phyloP scores from a whole-genome alignment of 768 basidiomycete species.

The Austroboletus festivus region DNA sequence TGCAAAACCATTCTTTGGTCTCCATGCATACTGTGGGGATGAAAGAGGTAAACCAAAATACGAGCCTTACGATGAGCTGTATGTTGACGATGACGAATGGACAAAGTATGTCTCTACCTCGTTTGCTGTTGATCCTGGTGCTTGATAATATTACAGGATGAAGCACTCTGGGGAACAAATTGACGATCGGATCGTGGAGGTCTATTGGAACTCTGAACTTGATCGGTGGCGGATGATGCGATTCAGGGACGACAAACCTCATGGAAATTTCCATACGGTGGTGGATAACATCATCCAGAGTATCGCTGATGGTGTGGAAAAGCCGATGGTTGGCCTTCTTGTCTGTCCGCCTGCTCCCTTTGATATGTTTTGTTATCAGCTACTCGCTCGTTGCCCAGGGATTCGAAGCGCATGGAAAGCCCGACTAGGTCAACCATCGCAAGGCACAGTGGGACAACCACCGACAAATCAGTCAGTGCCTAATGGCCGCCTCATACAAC shows the following conservation, averaged over 20 bases:
- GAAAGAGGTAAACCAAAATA: slow-evolving; percentile 55
- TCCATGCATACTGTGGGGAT: slow-evolving; percentile 81
- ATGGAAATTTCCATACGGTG: slow-evolving; percentile 83
- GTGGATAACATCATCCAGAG: slow-evolving; percentile 88
- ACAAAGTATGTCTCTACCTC: slow-evolving; percentile 59
- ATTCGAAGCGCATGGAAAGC: slow-evolving; percentile 78
- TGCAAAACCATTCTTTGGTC: slow-evolving; percentile 81
- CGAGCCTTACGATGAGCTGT: slow-evolving; percentile 82
- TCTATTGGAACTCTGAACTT: slow-evolving; percentile 74
- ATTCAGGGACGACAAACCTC: slow-evolving; percentile 89
- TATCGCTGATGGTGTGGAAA: slow-evolving; percentile 93
- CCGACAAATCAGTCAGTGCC: slow-evolving; percentile 16
- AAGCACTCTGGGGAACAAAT: slow-evolving; percentile 81
- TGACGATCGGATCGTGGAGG: slow-evolving; percentile 94
- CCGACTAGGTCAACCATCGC: slow-evolving; percentile 44
- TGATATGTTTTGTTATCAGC: slow-evolving; percentile 40
- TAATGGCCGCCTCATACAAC: slow-evolving; percentile 25
- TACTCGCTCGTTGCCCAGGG: slow-evolving; percentile 58
- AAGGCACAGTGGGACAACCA: slow-evolving; percentile 19
- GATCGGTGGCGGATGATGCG: slow-evolving; percentile 87
- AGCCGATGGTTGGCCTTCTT: slow-evolving; percentile 61
- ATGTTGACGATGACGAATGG: slow-evolving; percentile 90
- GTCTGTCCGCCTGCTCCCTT: slow-evolving; percentile 4
- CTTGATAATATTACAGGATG: slow-evolving; percentile 49
- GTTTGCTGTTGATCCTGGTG: not conserved